Evolutionary conservation across 768 basidiomycete species (phyloP).

Genomic region (Mycena polygramma): DNA sequence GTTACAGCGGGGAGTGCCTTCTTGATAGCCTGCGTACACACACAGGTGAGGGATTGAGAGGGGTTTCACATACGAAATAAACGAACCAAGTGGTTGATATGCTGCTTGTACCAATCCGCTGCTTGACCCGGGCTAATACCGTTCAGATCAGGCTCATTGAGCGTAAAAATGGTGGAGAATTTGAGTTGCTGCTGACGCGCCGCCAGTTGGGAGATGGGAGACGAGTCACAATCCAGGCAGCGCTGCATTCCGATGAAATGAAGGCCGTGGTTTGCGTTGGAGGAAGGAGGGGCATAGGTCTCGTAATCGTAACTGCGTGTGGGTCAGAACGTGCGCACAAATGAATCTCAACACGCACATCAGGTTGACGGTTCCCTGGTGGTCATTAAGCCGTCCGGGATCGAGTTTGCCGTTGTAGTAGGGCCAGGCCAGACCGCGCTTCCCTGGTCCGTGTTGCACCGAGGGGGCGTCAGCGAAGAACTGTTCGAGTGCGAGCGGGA

Average conservation of each 20-base stretch:
- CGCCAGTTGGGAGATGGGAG: conserved; percentile 47
- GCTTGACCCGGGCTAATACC: conserved; percentile 40
- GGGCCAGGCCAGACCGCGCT: conserved; percentile 16
- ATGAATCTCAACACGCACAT: conserved; percentile 18
- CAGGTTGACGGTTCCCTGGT: conserved; percentile 25
- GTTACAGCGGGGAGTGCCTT: no score
- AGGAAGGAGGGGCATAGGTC: conserved; percentile 46
- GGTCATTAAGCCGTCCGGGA: conserved; percentile 14
- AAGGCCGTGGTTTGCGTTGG: conserved; percentile 51
- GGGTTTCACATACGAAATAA: no score
- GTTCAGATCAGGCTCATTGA: conserved; percentile 52
- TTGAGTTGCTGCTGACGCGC: conserved; percentile 46
- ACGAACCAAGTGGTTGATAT: conserved; percentile 33
- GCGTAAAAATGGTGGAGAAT: conserved; percentile 28
- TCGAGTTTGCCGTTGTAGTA: conserved; percentile 14
- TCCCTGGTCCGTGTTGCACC: conserved; percentile 14
- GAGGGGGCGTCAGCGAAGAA: not conserved
- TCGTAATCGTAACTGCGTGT: conserved; percentile 37
- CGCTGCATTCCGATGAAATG: conserved; percentile 55
- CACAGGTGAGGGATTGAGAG: no score
- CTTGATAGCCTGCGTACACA: no score
- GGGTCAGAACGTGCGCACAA: conserved; percentile 18
- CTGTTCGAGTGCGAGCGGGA: no score
- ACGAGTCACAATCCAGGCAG: conserved; percentile 50
- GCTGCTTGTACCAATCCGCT: no score